These are phyloP conservation scores for Cutaneotrichosporon dermatis DNA, from an alignment of 1,284 basidiomycete species.

Conservation along the genomic window DNA sequence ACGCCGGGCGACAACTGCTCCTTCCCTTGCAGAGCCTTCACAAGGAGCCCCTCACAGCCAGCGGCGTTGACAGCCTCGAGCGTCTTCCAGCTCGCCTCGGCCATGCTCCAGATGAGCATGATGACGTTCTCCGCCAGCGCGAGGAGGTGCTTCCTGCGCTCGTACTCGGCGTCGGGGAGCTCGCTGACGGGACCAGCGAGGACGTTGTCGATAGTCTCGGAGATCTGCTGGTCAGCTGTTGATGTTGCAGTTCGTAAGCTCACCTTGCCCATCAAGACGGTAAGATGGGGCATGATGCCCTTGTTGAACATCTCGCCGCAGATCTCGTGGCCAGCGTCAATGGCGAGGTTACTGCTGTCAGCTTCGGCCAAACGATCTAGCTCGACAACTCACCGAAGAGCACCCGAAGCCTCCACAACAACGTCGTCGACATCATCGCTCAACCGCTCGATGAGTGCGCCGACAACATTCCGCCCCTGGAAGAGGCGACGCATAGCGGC, in stretches of 20 bases:
- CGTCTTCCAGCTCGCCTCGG: slow-evolving; percentile 80
- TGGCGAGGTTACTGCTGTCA: slow-evolving; percentile 73
- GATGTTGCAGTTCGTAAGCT: slow-evolving; percentile 1
- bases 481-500: slow-evolving; percentile 79
- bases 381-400: slow-evolving; percentile 59
- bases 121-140: slow-evolving; percentile 86
- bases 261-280: slow-evolving; percentile 43
- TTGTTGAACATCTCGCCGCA: slow-evolving; percentile 97
- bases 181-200: slow-evolving; percentile 45
- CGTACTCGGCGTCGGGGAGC: slow-evolving; percentile 56
- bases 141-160: slow-evolving; percentile 68
- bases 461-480: slow-evolving; percentile 85
- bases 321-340: slow-evolving; percentile 88
- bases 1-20: slow-evolving; percentile 64
- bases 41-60: slow-evolving; percentile 68
- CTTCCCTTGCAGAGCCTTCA: slow-evolving; percentile 71
- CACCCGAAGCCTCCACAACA: slow-evolving; percentile 75
- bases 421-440: slow-evolving; percentile 82
- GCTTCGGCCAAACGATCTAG: not conserved
- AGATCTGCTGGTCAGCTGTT: slow-evolving; percentile 57
- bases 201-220: slow-evolving; percentile 64
- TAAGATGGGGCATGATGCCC: slow-evolving; percentile 64
- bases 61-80: slow-evolving; percentile 77
- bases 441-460: slow-evolving; percentile 72
- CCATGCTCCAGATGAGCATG: slow-evolving; percentile 82